These are phyloP conservation scores for Phytophthora sp. DNA, from an alignment of 352 stramenopile genomes.

Conservation along the genomic window DNA sequence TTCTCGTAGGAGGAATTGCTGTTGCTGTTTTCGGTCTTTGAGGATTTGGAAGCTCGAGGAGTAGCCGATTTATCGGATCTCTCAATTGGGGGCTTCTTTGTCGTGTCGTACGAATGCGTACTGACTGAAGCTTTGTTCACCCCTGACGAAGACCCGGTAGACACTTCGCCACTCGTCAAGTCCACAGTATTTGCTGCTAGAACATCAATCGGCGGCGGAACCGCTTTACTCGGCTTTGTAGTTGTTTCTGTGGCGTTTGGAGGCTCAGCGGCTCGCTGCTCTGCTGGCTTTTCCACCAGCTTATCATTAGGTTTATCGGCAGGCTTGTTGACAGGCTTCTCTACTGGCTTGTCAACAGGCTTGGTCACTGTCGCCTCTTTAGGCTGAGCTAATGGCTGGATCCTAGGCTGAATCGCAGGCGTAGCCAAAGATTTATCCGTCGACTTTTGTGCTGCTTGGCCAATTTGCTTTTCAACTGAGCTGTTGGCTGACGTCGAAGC, in stretches of 20 bases:
- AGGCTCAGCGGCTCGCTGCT: constrained; percentile 13
- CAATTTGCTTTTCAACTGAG: constrained; percentile 4
- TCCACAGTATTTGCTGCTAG: constrained; percentile 23
- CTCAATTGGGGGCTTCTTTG: constrained; percentile 11
- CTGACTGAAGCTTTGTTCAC: background rate
- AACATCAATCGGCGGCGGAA: constrained; percentile 12
- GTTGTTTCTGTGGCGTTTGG: background rate
- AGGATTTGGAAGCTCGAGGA: constrained; percentile 7
- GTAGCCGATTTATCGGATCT: constrained; percentile 2
- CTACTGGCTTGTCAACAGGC: background rate
- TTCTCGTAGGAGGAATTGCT: constrained; percentile 21
- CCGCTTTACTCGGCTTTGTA: constrained; percentile 1
- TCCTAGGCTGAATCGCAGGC: background rate
- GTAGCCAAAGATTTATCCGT: constrained; percentile 2
- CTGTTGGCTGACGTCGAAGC: background rate
- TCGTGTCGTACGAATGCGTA: constrained; percentile 7
- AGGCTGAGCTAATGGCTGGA: constrained; percentile 1
- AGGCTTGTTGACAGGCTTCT: constrained; percentile 1
- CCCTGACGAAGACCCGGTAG: constrained; percentile 2
- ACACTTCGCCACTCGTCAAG: constrained; percentile 17
- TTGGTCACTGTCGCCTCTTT: background rate
- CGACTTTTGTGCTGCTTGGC: constrained; percentile 1
- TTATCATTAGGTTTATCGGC: constrained; percentile 1
- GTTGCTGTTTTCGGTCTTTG: constrained; percentile 1
- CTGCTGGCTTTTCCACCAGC: constrained; percentile 1